A percentile compares a stretch with the other conserved stretches of the same genome.
Conservation (phyloP, 2,329 filamentous ascomycete genomes). For the Alternaria ethzedia region DNA sequence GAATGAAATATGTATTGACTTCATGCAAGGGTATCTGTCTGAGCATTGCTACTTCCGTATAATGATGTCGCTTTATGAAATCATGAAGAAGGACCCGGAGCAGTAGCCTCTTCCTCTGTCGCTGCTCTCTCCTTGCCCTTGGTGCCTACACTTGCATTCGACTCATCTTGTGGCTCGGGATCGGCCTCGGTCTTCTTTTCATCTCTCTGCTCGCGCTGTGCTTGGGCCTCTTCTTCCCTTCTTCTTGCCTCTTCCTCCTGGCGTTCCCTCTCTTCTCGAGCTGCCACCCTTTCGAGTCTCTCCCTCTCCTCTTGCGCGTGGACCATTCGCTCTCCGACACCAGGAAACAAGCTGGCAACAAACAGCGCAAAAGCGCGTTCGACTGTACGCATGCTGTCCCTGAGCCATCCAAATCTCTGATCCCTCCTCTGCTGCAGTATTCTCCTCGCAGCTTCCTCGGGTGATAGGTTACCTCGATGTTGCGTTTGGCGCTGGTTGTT, state of each 20-base stretch:
- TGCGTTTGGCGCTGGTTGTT: conserved; percentile 6
- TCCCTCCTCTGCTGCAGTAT: conserved; percentile 47
- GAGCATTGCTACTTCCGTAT: not conserved
- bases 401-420: conserved; percentile 36
- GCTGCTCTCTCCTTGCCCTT: conserved; percentile 29
- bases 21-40: not conserved
- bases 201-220: conserved; percentile 9
- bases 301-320: conserved; percentile 59
- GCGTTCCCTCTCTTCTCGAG: conserved; percentile 29
- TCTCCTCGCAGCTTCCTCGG: conserved; percentile 51
- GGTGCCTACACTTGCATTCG: conserved; percentile 1
- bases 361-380: conserved; percentile 68
- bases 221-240: conserved; percentile 14
- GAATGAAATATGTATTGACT: not conserved
- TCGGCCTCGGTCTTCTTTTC: conserved; percentile 21
- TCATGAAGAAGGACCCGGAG: not conserved
- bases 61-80: not conserved
- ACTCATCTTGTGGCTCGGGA: not conserved
- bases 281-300: conserved; percentile 37
- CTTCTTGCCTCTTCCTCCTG: conserved; percentile 21
- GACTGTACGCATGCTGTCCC: conserved; percentile 51
- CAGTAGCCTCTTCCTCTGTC: not conserved
- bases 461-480: conserved; percentile 37
- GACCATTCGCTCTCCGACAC: conserved; percentile 67
- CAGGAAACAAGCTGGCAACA: conserved; percentile 66